Conservation (phyloP, 805 yeast species). For the Metschnikowia orientalis region DNA sequence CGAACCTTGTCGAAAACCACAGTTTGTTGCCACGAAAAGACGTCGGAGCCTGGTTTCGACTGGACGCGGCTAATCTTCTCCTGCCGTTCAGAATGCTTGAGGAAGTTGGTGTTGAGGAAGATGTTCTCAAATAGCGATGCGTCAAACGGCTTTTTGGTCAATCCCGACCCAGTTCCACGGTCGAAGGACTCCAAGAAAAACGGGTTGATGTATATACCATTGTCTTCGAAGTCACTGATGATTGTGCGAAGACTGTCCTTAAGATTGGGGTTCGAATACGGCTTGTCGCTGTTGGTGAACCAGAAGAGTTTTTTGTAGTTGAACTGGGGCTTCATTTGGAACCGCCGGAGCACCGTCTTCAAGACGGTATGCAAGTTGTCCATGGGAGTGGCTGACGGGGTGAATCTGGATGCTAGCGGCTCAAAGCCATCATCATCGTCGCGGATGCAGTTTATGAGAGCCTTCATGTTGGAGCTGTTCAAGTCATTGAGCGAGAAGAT, state of each 20-base stretch:
- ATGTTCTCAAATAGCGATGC: constrained; percentile 50
- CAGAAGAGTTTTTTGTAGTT: constrained; percentile 59
- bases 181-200: constrained; percentile 42
- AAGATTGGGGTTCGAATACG: constrained; percentile 44
- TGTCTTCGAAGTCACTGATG: constrained; percentile 56
- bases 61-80: constrained; percentile 17
- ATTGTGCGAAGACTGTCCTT: constrained; percentile 51
- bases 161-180: constrained; percentile 5
- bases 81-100: constrained; percentile 14
- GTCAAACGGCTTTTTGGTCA: constrained; percentile 28
- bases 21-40: constrained; percentile 9
- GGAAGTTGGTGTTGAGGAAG: constrained; percentile 46
- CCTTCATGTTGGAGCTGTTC: constrained; percentile 54
- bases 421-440: constrained; percentile 30
- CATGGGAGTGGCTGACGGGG: constrained; percentile 15
- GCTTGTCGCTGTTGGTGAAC: constrained; percentile 73
- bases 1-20: constrained; percentile 32
- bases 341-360: constrained; percentile 51
- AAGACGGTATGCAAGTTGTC: constrained; percentile 39
- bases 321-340: constrained; percentile 41
- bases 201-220: constrained; percentile 55
- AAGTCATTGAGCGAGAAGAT: constrained; percentile 52
- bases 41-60: constrained; percentile 9
- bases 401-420: constrained; percentile 13
- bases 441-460: constrained; percentile 45